These are phyloP conservation scores for Thymus mandschuricus DNA, from an alignment of 257 asterid genomes.

Conservation along the genomic window DNA sequence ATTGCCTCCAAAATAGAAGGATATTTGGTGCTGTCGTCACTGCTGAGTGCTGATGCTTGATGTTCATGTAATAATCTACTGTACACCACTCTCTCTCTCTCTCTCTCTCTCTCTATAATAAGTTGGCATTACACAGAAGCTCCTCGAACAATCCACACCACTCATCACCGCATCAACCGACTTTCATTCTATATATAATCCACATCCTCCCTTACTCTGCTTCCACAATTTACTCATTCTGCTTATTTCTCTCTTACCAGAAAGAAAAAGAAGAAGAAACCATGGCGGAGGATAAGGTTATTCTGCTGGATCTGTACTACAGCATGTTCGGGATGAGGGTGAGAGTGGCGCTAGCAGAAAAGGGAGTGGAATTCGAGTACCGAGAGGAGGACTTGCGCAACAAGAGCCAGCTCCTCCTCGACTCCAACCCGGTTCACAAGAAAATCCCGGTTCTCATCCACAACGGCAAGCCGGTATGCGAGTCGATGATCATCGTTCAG, in stretches of 20 bases:
- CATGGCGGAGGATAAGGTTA: constrained; percentile 18
- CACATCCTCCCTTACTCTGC: neutral
- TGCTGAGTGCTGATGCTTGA: too few species aligned
- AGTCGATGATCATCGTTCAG: constrained; percentile 50
- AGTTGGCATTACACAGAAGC: neutral
- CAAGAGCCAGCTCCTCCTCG: constrained; percentile 41
- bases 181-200: neutral
- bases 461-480: constrained; percentile 37
- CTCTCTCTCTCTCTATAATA: too few species aligned
- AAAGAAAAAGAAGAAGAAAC: too few species aligned
- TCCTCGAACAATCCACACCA: neutral
- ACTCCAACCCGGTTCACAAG: constrained; percentile 54
- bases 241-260: too few species aligned
- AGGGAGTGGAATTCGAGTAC: constrained; percentile 29
- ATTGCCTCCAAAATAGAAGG: too few species aligned
- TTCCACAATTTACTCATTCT: too few species aligned
- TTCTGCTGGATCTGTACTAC: constrained; percentile 27
- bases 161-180: neutral
- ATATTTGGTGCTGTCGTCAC: too few species aligned
- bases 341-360: constrained; percentile 43
- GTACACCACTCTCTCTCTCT: too few species aligned
- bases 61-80: too few species aligned
- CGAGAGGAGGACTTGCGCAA: constrained; percentile 10
- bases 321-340: constrained; percentile 49
- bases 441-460: constrained; percentile 20